phyloP scores from a whole-genome alignment of 2,329 filamentous ascomycete genomes.

The Xylariaceae sp. region DNA sequence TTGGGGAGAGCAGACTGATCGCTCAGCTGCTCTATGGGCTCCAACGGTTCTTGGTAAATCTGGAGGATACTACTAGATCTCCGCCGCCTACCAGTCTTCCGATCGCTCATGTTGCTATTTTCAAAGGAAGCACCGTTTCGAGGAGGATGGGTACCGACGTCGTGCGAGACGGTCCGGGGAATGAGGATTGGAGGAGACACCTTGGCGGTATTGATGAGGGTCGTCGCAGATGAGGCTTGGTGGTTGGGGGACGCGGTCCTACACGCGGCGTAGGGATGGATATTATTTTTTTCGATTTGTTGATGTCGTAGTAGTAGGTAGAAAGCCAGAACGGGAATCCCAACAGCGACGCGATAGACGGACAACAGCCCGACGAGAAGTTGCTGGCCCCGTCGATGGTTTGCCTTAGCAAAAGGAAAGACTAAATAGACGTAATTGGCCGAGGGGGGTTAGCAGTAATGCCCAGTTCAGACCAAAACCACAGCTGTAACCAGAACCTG shows the following conservation, averaged over 20 bases:
- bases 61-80: slow-evolving; percentile 88
- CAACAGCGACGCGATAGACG: neutral
- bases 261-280: slow-evolving; percentile 10
- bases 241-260: slow-evolving; percentile 21
- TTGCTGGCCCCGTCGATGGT: neutral
- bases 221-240: slow-evolving; percentile 20
- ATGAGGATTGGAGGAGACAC: slow-evolving; percentile 87
- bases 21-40: slow-evolving; percentile 95
- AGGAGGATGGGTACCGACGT: slow-evolving; percentile 68
- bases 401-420: neutral
- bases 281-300: neutral
- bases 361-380: neutral
- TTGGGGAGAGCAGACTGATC: slow-evolving; percentile 94
- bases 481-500: neutral
- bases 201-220: slow-evolving; percentile 72
- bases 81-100: slow-evolving; percentile 71
- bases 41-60: slow-evolving; percentile 93
- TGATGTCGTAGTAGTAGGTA: neutral
- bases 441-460: neutral
- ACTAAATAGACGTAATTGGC: neutral
- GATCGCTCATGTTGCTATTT: slow-evolving; percentile 52
- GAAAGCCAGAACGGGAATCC: neutral
- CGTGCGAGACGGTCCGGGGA: slow-evolving; percentile 86
- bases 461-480: slow-evolving; percentile 1
- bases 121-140: slow-evolving; percentile 55